Conservation (phyloP, 768 basidiomycete genomes). For the Boletellus ananas region DNA sequence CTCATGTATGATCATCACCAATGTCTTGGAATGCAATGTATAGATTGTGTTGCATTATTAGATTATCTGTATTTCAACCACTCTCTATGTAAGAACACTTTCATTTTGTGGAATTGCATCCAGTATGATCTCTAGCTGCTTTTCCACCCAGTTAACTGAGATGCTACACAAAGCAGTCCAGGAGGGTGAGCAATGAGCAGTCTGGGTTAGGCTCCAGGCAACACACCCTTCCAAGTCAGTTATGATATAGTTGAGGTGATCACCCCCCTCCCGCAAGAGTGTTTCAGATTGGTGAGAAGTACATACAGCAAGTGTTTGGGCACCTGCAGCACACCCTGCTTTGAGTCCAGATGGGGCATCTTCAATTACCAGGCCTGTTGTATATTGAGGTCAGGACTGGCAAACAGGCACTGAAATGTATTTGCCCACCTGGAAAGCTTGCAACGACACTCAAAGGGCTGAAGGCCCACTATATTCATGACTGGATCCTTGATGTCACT, state of each 20-base stretch:
- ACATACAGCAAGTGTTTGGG: conserved; percentile 75
- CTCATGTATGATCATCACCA: background rate
- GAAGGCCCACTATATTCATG: no score
- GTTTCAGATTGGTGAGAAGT: conserved; percentile 65
- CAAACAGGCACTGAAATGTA: no score
- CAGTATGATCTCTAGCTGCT: conserved; percentile 22
- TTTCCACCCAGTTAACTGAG: conserved; percentile 16
- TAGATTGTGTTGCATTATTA: background rate
- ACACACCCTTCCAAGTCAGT: conserved; percentile 63
- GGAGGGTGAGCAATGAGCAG: background rate
- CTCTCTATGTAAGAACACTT: background rate
- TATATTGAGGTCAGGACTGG: background rate
- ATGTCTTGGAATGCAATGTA: background rate
- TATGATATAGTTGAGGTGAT: conserved; percentile 60
- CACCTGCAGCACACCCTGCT: conserved; percentile 73
- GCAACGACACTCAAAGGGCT: no score
- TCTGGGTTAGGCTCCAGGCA: background rate
- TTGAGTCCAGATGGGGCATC: conserved; percentile 83
- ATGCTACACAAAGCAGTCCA: conserved; percentile 7
- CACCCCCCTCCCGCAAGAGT: conserved; percentile 39
- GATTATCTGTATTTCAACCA: background rate
- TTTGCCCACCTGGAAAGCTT: no score
- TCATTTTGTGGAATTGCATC: conserved; percentile 12
- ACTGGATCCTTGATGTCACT: no score
- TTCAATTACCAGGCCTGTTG: conserved; percentile 79